Conservation (phyloP, 306 rosid species). For the Trichosanthes truncata region DNA sequence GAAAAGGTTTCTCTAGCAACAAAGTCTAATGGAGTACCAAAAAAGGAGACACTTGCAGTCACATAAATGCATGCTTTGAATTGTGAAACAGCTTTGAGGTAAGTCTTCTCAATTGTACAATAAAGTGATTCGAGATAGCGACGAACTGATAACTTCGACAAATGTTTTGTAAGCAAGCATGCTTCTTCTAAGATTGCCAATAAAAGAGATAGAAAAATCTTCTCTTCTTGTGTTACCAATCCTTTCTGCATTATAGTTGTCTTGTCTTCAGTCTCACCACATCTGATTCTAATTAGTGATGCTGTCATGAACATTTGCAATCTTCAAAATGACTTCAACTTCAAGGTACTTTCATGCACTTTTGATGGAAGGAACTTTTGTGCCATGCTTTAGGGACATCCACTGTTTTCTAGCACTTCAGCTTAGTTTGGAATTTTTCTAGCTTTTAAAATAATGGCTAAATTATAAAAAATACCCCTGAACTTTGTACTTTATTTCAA, state of each 20-base stretch:
- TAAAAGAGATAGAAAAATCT: neutral
- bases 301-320: neutral
- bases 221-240: neutral
- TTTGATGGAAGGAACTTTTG: neutral
- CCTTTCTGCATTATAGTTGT: neutral
- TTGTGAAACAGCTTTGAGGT: neutral
- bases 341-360: neutral
- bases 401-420: too few relatives aligned
- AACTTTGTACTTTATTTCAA: too few relatives aligned
- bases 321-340: neutral
- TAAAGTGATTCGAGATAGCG: neutral
- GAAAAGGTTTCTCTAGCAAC: slow-evolving; percentile 22
- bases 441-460: too few relatives aligned
- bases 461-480: too few relatives aligned
- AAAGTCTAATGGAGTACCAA: slow-evolving; percentile 17
- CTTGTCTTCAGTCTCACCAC: neutral
- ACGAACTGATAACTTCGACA: neutral
- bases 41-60: slow-evolving; percentile 29
- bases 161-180: neutral
- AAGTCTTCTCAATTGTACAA: neutral
- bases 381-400: neutral
- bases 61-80: neutral
- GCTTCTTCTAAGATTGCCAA: neutral
- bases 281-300: neutral
- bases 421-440: too few relatives aligned